Evolutionary conservation across 306 rosid genomes (phyloP), one percentile per base, ranked within the genome.

Genomic region (Sindora glabra): DNA sequence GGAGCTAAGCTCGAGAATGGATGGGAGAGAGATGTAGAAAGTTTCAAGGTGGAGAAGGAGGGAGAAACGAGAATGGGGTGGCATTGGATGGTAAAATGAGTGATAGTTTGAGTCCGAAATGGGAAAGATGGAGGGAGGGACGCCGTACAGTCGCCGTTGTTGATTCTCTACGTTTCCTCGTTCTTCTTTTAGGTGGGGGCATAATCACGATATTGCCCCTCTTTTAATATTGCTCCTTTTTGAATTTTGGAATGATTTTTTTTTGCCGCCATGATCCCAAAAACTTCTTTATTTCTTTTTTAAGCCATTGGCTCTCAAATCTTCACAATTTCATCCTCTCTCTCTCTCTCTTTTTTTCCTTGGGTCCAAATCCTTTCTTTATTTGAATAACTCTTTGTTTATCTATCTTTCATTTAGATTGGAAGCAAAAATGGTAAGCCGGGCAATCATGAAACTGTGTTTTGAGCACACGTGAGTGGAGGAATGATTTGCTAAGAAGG

Each of bases 171-270:
- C 84, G 81, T 78, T 77, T 55, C 65, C 67, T 55, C 60, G 57
- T 39, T 52, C 72, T 14, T 62, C 64, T 37, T 56, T 61, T 62
- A 29, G 78, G 72, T 79, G 38, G 68, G 22, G 44, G 16, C 0
- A 62, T 77, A 74, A 86, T 81, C 72, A 75, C 95, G 71, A 74
- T 64, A 72, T 41, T 77, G 15, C 78, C 87, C 96, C 48, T 65
- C 34, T 53, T 64, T 46, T 37, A 19, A 25, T 23, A 10, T 50
- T 55, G 2, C 22, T 33, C 19, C 40, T 74, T 83, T n/a, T 86
- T 75, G 78, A 83, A 83, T 57, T 80, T 75, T 15, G 70, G 64
- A 77, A 69, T 29, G 21, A 10, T 15, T 9, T 29, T 29, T 29
- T 56, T 56, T 66, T 73, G 69, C 76, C 15, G 12, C 33, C 33